Evolutionary conservation across 176 grass and related monocot genomes (phyloP), one percentile per base, ranked within the genome.

Genomic region (Musa beccarii): DNA sequence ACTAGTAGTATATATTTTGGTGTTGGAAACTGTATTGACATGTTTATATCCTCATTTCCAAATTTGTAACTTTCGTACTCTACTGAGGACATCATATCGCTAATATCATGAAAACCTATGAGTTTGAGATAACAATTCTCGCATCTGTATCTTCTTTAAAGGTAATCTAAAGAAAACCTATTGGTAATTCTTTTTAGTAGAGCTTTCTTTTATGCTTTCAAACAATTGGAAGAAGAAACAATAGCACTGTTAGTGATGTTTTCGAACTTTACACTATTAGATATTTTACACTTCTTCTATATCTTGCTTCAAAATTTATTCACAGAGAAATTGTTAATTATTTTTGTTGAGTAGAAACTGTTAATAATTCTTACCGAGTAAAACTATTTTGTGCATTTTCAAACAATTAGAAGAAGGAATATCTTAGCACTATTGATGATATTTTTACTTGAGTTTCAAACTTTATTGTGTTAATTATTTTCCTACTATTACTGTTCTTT

Each of bases 91-190:
- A 69, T n/a, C 76, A 88, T 52, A 63, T 77, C 76, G 61, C 53
- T 73, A 78, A 76, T 16, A 80, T 79, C 75, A 78, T 96, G 16
- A 49, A 82, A 72, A 62, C 83, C 70, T 90, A 92, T 68, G 78
- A 86, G 49, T 82, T 79, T 81, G 65, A 88, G 73, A 89, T 92
- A 0, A 64, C 78, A 8, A 90, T 70, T 81, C 85, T 96, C 72
- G 86, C 89, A 24, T 86, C 87, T 24, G 22, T 88, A 73, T 96
- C 85, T 2, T 82, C 86, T 55, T 78, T 96, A 43, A 88, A 89
- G 92, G 92, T 96, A 3, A 75, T 28, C 28, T 34, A 34, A 1
- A 52, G 9, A 34, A 34, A 34, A 34, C 29, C 54, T 69, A 11
- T 2, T 49, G 2, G 0, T 2, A 3, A 34, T 34, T 34, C 29